Conservation (phyloP, 208 protist species). For the Acanthamoeba quina region DNA sequence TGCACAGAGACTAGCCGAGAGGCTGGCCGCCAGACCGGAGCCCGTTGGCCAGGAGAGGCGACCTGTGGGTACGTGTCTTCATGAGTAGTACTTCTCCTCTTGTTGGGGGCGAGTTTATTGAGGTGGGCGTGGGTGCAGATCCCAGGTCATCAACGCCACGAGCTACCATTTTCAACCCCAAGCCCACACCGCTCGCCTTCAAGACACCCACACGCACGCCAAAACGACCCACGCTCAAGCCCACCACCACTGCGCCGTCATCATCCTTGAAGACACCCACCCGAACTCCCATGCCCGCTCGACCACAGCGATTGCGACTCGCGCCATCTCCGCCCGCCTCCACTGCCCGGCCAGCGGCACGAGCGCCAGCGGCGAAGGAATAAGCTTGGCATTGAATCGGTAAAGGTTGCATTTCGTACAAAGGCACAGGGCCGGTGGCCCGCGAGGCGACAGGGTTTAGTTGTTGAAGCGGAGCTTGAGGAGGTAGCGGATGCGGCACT, state of each 20-base stretch:
- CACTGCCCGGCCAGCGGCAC: too few species aligned
- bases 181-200: background rate
- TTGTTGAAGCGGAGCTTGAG: slow-evolving; percentile 74
- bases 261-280: background rate
- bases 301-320: background rate
- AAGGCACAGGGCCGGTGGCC: too few species aligned
- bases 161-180: slow-evolving; percentile 8
- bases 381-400: too few species aligned
- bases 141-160: background rate
- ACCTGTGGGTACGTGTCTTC: background rate
- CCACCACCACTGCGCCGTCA: background rate
- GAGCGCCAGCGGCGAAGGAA: too few species aligned
- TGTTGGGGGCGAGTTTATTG: too few species aligned
- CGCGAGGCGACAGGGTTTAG: too few species aligned
- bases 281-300: background rate
- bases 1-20: background rate
- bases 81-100: too few species aligned
- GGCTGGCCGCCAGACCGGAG: background rate
- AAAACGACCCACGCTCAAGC: background rate
- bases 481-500: slow-evolving; percentile 81
- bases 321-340: background rate
- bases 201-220: slow-evolving; percentile 5
- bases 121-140: background rate
- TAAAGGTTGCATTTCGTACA: too few species aligned
- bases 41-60: background rate